These are phyloP conservation scores for Wickerhamiella bombiphila DNA, from an alignment of 805 yeast species.

Conservation along the genomic window DNA sequence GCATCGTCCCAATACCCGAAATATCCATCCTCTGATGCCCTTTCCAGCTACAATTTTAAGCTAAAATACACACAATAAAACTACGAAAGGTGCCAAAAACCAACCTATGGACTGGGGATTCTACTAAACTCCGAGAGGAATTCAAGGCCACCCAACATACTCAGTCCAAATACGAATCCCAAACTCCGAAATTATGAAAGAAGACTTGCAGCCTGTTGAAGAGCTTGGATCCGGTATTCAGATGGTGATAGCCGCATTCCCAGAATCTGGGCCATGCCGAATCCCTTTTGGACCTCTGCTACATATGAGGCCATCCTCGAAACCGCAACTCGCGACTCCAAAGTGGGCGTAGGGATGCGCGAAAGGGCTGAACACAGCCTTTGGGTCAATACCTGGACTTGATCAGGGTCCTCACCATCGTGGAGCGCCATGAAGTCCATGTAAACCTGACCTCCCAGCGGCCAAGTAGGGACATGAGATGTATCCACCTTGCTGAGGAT, in stretches of 20 bases:
- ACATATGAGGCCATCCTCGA: slow-evolving; percentile 21
- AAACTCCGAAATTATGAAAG: not conserved
- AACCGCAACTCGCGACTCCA: slow-evolving; percentile 16
- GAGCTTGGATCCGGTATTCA: slow-evolving; percentile 8
- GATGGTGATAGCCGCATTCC: slow-evolving; percentile 13
- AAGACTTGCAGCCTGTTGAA: slow-evolving; percentile 10
- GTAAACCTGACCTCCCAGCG: slow-evolving; percentile 26
- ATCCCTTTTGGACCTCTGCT: slow-evolving; percentile 9
- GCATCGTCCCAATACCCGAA: too few species aligned
- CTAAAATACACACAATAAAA: not conserved
- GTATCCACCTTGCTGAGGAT: slow-evolving; percentile 18
- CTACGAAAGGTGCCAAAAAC: not conserved
- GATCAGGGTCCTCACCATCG: too few species aligned
- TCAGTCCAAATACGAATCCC: not conserved
- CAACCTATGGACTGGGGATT: not conserved
- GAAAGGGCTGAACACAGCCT: slow-evolving; percentile 1
- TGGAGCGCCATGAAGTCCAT: not conserved
- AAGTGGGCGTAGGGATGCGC: slow-evolving; percentile 6
- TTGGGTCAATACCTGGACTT: slow-evolving; percentile 4
- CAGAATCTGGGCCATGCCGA: slow-evolving; percentile 6
- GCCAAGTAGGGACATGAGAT: slow-evolving; percentile 20
- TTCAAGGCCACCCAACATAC: not conserved
- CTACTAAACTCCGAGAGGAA: not conserved
- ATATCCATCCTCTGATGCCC: too few species aligned
- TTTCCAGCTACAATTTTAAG: too few species aligned